Base-by-base conservation (phyloP, 306 rosid species). In the Argentina anserina region DNA sequence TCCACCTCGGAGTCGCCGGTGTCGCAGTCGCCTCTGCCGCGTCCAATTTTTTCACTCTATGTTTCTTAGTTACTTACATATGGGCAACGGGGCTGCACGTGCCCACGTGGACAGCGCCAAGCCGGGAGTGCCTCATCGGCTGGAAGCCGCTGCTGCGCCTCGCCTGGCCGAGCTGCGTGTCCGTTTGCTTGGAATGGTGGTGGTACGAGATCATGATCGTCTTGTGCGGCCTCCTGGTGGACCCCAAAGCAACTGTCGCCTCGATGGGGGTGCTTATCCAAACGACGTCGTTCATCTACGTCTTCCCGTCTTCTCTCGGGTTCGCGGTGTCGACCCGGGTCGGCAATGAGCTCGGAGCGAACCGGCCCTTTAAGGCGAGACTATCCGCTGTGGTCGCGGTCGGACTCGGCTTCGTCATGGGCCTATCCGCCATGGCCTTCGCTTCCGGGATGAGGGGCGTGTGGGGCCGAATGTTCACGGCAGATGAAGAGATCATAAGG, bases 191-290 rank as follows among this genome's bases (percentile, higher is more conserved):
- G 69, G 98, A 94, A 52, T 94, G 98, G 98, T 94, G 98, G 98
- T 94, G 98, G 98, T 94, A 94, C 67, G 98, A 94, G 89, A 91
- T 94, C 86, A 87, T 94, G 93, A 91, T 91, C 67, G 81, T 94
- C 9, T 21, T 94, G 3, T 91, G 98, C 18, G 98, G 98, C 3
- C 53, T 94, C 0, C 26, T 94, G 0, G 81, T 84, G 74, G 89
- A 87, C 83, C 97, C 98, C 77, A 89, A 70, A 12, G 86, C 97
- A 10, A 83, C 90, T 10, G 97, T 94, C 3, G 97, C 98, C 0
- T 84, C 98, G 23, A 94, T 94, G 98, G 98, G 98, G 3, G 74
- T 94, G 11, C 60, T 94, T 31, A 94, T 94, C 29, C 98, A 94
- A 47, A 94, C 97, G 10, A 94, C 98, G 53, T 81, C 97, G 39